Percentiles rank a stretch among this genome's conserved stretches.
phyloP scores from a whole-genome alignment of 768 basidiomycete genomes.

The Psilocybe cyanescens region DNA sequence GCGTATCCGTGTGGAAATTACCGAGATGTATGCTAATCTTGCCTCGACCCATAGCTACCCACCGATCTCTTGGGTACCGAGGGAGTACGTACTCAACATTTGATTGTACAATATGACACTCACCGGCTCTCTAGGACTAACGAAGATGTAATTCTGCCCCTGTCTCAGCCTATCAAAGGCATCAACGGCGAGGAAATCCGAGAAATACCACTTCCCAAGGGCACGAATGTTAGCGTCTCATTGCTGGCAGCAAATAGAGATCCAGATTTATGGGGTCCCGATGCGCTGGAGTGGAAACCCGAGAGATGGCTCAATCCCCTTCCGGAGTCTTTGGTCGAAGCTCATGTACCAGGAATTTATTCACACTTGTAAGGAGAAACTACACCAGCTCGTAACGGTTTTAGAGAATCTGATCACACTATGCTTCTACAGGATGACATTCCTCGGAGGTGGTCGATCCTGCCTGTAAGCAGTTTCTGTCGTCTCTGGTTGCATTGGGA shows the following conservation, averaged over 20 bases:
- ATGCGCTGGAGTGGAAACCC: slow-evolving; percentile 49
- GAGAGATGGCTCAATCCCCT: slow-evolving; percentile 42
- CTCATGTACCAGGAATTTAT: slow-evolving; percentile 21
- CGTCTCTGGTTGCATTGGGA: not conserved
- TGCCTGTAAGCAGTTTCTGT: slow-evolving; percentile 39
- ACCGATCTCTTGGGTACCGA: slow-evolving; percentile 18
- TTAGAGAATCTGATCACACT: no score
- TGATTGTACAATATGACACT: slow-evolving; percentile 5
- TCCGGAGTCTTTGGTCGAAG: slow-evolving; percentile 10
- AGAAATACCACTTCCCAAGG: slow-evolving; percentile 42
- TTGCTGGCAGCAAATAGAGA: slow-evolving; percentile 33
- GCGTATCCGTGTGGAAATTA: not conserved
- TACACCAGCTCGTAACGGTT: not conserved
- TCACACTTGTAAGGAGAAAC: slow-evolving; percentile 13
- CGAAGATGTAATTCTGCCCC: slow-evolving; percentile 30
- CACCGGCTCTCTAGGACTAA: slow-evolving; percentile 27
- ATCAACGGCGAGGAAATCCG: slow-evolving; percentile 34
- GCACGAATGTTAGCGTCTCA: slow-evolving; percentile 40
- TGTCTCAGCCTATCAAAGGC: slow-evolving; percentile 40
- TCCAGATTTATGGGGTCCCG: slow-evolving; percentile 42
- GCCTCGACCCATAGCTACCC: slow-evolving; percentile 29
- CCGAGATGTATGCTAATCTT: not conserved
- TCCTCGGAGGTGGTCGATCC: slow-evolving; percentile 41
- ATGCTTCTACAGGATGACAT: slow-evolving; percentile 28
- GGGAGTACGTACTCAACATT: slow-evolving; percentile 16